Percentiles rank a stretch among this genome's conserved stretches.
Evolutionary conservation across 768 basidiomycete species (phyloP).

Genomic region (Pisolithus orientalis): DNA sequence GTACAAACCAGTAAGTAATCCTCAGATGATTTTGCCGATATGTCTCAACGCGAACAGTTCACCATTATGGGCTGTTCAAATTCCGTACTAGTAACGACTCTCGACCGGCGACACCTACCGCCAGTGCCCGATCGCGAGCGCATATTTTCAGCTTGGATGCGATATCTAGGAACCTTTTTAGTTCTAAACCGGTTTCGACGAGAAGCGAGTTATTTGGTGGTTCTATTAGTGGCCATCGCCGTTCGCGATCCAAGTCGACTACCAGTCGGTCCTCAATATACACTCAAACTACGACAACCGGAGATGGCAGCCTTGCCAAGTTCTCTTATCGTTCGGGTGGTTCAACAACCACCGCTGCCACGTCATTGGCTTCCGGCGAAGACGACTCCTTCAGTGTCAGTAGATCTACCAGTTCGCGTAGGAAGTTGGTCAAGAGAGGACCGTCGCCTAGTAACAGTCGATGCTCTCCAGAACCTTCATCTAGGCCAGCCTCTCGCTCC

Average conservation of each 20-base stretch:
- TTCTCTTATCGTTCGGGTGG: conserved; percentile 62
- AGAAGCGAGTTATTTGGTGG: conserved; percentile 75
- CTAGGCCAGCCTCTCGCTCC: conserved; percentile 36
- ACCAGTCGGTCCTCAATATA: conserved; percentile 68
- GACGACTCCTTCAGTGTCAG: conserved; percentile 50
- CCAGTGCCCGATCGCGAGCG: conserved; percentile 61
- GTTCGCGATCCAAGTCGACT: conserved; percentile 53
- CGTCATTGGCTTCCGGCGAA: conserved; percentile 55
- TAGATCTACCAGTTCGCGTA: conserved; percentile 40
- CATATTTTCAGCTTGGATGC: conserved; percentile 88
- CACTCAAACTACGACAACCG: conserved; percentile 63
- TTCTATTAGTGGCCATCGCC: conserved; percentile 60
- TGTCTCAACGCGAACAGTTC: conserved; percentile 42
- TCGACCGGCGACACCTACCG: conserved; percentile 80
- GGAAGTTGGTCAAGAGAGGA: conserved; percentile 40
- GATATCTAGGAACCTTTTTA: conserved; percentile 86
- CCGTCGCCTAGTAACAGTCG: conserved; percentile 35
- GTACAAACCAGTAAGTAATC: conserved; percentile 69
- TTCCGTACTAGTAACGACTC: conserved; percentile 75
- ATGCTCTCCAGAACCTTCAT: conserved; percentile 29
- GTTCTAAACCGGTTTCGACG: conserved; percentile 55
- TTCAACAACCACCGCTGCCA: conserved; percentile 59
- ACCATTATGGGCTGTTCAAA: conserved; percentile 85
- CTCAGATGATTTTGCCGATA: not conserved
- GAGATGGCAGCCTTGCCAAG: conserved; percentile 61